These are phyloP conservation scores for Epithemia pelagica DNA, from an alignment of 108 stramenopile species.

Conservation along the genomic window DNA sequence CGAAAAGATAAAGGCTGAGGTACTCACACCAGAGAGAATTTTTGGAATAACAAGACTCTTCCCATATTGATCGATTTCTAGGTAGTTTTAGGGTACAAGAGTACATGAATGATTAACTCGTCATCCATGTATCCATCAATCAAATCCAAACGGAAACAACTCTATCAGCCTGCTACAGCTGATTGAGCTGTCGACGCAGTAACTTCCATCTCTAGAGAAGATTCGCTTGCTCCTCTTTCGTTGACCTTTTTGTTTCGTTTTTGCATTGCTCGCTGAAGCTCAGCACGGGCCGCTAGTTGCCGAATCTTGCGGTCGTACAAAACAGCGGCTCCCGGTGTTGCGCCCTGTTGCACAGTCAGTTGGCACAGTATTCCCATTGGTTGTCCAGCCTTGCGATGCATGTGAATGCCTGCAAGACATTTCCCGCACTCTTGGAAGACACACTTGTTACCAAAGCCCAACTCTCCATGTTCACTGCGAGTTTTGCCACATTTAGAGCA, in stretches of 20 bases:
- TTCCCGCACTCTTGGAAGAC: slow-evolving; percentile 62
- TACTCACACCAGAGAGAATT: too few relatives aligned
- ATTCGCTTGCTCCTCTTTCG: not conserved
- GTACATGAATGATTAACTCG: too few relatives aligned
- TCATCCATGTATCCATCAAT: too few relatives aligned
- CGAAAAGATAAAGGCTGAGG: too few relatives aligned
- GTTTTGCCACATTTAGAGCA: slow-evolving; percentile 71
- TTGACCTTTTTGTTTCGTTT: slow-evolving; percentile 21
- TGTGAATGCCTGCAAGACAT: slow-evolving; percentile 48
- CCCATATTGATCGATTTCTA: too few relatives aligned
- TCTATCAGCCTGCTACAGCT: too few relatives aligned
- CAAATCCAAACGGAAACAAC: too few relatives aligned
- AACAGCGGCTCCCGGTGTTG: slow-evolving; percentile 30
- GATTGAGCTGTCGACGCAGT: too few relatives aligned
- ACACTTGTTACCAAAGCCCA: slow-evolving; percentile 84
- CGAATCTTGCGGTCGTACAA: slow-evolving; percentile 56
- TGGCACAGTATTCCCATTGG: slow-evolving; percentile 66
- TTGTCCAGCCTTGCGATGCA: slow-evolving; percentile 31
- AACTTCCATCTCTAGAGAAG: too few relatives aligned
- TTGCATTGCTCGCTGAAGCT: slow-evolving; percentile 36
- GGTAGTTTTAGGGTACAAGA: too few relatives aligned
- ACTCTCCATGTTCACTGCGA: slow-evolving; percentile 74
- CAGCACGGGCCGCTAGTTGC: slow-evolving; percentile 57
- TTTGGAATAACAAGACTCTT: too few relatives aligned
- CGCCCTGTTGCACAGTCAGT: slow-evolving; percentile 52